These are phyloP conservation scores for Ogataea neopini DNA, from an alignment of 805 yeast genomes.

Conservation along the genomic window DNA sequence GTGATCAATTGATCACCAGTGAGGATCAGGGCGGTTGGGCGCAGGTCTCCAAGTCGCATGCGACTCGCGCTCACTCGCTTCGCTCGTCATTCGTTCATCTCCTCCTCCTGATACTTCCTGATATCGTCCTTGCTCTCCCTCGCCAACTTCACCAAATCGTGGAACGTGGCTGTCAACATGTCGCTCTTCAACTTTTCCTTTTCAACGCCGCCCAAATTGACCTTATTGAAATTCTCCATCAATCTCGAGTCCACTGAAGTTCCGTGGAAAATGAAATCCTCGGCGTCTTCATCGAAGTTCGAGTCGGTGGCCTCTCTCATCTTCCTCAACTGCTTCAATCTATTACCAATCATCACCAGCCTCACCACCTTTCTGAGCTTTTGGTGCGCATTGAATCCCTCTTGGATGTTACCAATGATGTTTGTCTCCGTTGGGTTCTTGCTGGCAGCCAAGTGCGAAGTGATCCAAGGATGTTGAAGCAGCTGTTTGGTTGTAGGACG, in stretches of 20 bases:
- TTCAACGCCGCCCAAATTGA: conserved; percentile 13
- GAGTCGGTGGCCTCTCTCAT: conserved; percentile 56
- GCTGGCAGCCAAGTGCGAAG: conserved; percentile 37
- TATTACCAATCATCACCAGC: conserved; percentile 76
- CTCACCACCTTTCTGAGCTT: conserved; percentile 87
- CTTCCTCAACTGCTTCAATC: conserved; percentile 68
- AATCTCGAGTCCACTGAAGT: conserved; percentile 45
- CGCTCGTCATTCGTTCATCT: conserved; percentile 17
- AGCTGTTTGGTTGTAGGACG: conserved; percentile 71
- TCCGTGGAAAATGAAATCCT: conserved; percentile 35
- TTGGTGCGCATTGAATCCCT: conserved; percentile 79
- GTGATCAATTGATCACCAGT: neutral
- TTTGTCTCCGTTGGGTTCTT: conserved; percentile 44
- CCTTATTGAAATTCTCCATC: conserved; percentile 31
- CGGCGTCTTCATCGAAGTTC: conserved; percentile 33
- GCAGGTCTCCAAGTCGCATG: no score
- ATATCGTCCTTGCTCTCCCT: conserved; percentile 35
- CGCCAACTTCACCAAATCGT: conserved; percentile 34
- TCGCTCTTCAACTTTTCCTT: conserved; percentile 25
- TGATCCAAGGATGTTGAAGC: conserved; percentile 76
- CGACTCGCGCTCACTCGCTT: neutral
- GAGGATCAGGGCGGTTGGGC: no score
- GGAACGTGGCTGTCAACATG: conserved; percentile 33
- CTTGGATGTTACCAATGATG: conserved; percentile 76
- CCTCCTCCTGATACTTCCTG: conserved; percentile 26